Evolutionary conservation across 2,329 filamentous ascomycete genomes (phyloP).

Genomic region (Didymella sp.): DNA sequence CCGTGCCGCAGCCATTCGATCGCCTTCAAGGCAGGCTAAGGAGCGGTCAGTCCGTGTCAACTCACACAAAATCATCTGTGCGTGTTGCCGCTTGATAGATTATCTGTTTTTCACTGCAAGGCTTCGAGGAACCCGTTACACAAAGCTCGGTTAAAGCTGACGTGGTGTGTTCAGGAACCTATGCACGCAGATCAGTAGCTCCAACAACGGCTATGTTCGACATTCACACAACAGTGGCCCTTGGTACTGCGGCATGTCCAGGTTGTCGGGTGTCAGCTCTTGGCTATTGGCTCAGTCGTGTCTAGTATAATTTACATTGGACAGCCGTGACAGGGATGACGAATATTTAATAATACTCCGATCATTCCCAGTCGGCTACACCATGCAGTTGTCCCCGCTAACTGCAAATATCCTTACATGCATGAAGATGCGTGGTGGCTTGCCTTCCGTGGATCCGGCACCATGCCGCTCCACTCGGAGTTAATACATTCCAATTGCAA

Average conservation of each 20-base stretch:
- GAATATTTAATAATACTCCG: slow-evolving; percentile 15
- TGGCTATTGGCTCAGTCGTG: slow-evolving; percentile 1
- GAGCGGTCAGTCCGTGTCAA: slow-evolving; percentile 12
- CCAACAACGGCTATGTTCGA: slow-evolving; percentile 4
- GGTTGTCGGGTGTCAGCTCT: slow-evolving; percentile 1
- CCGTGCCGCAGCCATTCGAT: slow-evolving; percentile 12
- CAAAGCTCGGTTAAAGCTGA: not conserved
- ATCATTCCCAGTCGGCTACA: slow-evolving; percentile 7
- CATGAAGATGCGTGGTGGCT: slow-evolving; percentile 18
- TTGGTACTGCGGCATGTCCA: not conserved
- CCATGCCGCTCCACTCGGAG: slow-evolving; percentile 8
- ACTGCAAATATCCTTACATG: slow-evolving; percentile 12
- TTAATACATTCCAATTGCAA: slow-evolving; percentile 5
- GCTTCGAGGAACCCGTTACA: slow-evolving; percentile 1
- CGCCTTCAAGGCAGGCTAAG: slow-evolving; percentile 1
- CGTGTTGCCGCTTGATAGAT: not conserved
- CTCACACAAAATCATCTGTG: slow-evolving; percentile 3
- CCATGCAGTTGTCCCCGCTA: slow-evolving; percentile 11
- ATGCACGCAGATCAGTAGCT: not conserved
- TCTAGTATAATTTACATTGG: slow-evolving; percentile 2
- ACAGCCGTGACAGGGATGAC: not conserved
- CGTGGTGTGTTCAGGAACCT: slow-evolving; percentile 9
- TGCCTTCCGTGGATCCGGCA: slow-evolving; percentile 14
- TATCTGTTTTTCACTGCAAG: not conserved
- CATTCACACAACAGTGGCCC: slow-evolving; percentile 1